These are phyloP conservation scores for Venturia aucupariae DNA, from an alignment of 2,329 filamentous ascomycete genomes.

Conservation along the genomic window DNA sequence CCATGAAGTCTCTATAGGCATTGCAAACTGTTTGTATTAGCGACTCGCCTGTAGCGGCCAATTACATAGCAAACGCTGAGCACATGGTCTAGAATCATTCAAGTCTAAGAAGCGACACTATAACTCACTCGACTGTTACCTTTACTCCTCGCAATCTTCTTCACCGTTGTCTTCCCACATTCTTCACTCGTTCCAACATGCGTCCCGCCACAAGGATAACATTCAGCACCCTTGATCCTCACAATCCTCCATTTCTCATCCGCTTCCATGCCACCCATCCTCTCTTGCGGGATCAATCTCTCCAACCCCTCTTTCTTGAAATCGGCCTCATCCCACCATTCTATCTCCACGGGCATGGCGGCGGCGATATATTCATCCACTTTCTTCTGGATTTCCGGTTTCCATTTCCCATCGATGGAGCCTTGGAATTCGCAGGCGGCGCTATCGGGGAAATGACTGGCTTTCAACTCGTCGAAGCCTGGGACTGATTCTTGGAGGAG, in stretches of 20 bases:
- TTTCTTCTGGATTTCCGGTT: conserved; percentile 46
- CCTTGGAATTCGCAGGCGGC: conserved; percentile 61
- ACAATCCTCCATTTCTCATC: conserved; percentile 47
- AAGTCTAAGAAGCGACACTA: conserved; percentile 21
- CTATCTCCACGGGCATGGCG: conserved; percentile 37
- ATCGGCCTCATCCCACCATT: conserved; percentile 59
- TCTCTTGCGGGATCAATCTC: conserved; percentile 45
- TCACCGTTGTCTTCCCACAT: conserved; percentile 53
- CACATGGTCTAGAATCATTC: not conserved
- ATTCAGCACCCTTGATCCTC: conserved; percentile 57
- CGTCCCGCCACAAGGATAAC: conserved; percentile 67
- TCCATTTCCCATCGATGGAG: conserved; percentile 47
- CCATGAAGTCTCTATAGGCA: too few relatives aligned
- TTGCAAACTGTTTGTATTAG: not conserved
- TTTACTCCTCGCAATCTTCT: conserved; percentile 57
- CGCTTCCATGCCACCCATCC: conserved; percentile 17
- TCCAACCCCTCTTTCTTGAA: conserved; percentile 34
- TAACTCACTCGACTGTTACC: conserved; percentile 51
- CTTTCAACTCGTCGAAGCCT: conserved; percentile 58
- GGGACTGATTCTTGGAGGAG: conserved; percentile 43
- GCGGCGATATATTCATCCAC: conserved; percentile 49
- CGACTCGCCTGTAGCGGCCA: not conserved
- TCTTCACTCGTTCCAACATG: conserved; percentile 54
- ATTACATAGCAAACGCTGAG: not conserved
- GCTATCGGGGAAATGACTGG: conserved; percentile 59